Evolutionary conservation across 2,329 filamentous ascomycete species (phyloP).

Genomic region (Thyridium curvatum): DNA sequence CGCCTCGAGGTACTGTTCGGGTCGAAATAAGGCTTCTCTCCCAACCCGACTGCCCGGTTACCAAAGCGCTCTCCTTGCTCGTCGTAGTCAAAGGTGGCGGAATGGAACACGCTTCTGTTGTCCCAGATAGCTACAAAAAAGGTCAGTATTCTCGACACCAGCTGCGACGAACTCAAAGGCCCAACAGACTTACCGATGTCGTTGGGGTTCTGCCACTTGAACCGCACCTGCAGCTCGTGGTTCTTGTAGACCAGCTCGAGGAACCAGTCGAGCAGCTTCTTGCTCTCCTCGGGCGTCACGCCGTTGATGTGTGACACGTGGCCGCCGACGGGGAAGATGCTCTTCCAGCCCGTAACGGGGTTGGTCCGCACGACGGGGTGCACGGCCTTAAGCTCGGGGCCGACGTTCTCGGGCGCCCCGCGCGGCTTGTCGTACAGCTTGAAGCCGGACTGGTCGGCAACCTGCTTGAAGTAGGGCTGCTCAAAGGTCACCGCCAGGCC

Average conservation of each 20-base stretch:
- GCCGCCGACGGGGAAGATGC: constrained; percentile 36
- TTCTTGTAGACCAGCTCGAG: constrained; percentile 34
- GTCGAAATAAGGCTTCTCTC: constrained; percentile 48
- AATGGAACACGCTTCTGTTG: constrained; percentile 52
- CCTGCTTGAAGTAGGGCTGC: constrained; percentile 30
- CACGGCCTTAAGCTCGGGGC: constrained; percentile 37
- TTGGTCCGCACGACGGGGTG: constrained; percentile 56
- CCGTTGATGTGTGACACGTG: constrained; percentile 37
- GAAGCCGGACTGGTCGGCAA: constrained; percentile 31
- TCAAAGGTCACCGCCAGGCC: constrained; percentile 36
- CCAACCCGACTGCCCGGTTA: constrained; percentile 47
- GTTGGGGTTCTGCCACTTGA: constrained; percentile 37
- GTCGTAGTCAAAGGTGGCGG: constrained; percentile 52
- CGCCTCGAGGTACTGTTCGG: constrained; percentile 39
- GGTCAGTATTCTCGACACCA: constrained; percentile 1
- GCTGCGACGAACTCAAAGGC: neutral
- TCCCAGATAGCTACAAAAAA: constrained; percentile 48
- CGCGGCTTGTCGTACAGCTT: constrained; percentile 37
- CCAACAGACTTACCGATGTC: constrained; percentile 25
- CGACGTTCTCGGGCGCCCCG: constrained; percentile 48
- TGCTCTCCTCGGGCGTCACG: constrained; percentile 33
- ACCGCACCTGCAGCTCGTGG: constrained; percentile 41
- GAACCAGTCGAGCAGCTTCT: constrained; percentile 33
- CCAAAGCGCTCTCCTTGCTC: constrained; percentile 42
- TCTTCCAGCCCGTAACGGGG: constrained; percentile 59